These are phyloP conservation scores for Coniferiporia weirii DNA, from an alignment of 1,284 basidiomycete genomes.

Conservation along the genomic window DNA sequence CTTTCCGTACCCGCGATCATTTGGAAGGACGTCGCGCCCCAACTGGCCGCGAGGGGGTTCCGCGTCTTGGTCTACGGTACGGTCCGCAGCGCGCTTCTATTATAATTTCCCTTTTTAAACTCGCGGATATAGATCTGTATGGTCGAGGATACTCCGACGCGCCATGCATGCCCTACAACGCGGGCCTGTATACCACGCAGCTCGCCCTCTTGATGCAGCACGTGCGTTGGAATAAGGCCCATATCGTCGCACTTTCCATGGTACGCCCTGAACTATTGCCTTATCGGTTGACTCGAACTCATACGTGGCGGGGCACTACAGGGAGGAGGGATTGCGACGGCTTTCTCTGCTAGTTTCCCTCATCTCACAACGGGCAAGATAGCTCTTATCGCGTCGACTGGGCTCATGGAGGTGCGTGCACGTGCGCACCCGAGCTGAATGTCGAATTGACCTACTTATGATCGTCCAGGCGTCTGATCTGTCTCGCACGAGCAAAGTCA, in stretches of 20 bases:
- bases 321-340: conserved; percentile 68
- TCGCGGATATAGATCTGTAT: conserved; percentile 52
- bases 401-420: conserved; percentile 52
- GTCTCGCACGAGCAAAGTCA: conserved; percentile 64
- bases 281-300: not conserved
- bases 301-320: conserved; percentile 24
- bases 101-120: not conserved
- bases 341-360: conserved; percentile 66
- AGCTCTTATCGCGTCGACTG: conserved; percentile 60
- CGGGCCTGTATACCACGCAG: conserved; percentile 61
- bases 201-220: conserved; percentile 78
- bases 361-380: conserved; percentile 59
- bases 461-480: conserved; percentile 50
- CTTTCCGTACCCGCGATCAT: conserved; percentile 71
- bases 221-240: conserved; percentile 59
- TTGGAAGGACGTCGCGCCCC: conserved; percentile 67
- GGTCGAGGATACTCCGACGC: conserved; percentile 78
- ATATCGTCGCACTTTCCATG: conserved; percentile 70
- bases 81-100: conserved; percentile 35
- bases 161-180: conserved; percentile 59
- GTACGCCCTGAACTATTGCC: conserved; percentile 28
- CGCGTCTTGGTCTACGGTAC: conserved; percentile 70
- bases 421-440: not conserved
- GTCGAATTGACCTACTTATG: not conserved
- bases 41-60: conserved; percentile 57